A percentile compares a stretch with the other conserved stretches of the same genome.
Evolutionary conservation across 495 filamentous ascomycete species (phyloP).

Genomic region (Cercophora newfieldiana): DNA sequence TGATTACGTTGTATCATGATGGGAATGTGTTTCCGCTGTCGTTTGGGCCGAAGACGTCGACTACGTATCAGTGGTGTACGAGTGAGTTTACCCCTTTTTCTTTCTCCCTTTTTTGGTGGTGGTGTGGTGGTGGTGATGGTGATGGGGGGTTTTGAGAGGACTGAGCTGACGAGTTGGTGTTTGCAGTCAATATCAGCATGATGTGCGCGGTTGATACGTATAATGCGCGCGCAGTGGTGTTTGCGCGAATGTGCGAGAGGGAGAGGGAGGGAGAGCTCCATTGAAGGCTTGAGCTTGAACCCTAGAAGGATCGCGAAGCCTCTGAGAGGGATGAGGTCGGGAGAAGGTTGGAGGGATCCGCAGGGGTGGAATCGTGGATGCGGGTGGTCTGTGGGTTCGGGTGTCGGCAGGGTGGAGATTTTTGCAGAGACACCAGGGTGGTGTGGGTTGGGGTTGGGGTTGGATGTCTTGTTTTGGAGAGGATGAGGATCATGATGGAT

Average conservation of each 20-base stretch:
- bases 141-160: too few species aligned
- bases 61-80: background rate
- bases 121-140: too few species aligned
- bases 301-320: too few species aligned
- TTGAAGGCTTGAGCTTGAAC: too few species aligned
- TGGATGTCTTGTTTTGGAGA: background rate
- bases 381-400: background rate
- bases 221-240: background rate
- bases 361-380: background rate
- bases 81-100: too few species aligned
- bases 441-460: too few species aligned
- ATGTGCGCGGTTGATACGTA: background rate
- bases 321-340: background rate
- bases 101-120: too few species aligned
- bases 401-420: background rate
- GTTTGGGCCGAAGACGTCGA: background rate
- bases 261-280: too few species aligned
- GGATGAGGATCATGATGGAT: background rate
- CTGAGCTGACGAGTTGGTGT: too few species aligned
- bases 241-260: background rate
- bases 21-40: background rate
- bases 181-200: background rate
- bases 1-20: background rate
- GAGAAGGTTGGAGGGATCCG: background rate
- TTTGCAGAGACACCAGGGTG: background rate